Base-by-base conservation (phyloP, 192 early-diverging fungal genomes). In the Backusella circina region DNA sequence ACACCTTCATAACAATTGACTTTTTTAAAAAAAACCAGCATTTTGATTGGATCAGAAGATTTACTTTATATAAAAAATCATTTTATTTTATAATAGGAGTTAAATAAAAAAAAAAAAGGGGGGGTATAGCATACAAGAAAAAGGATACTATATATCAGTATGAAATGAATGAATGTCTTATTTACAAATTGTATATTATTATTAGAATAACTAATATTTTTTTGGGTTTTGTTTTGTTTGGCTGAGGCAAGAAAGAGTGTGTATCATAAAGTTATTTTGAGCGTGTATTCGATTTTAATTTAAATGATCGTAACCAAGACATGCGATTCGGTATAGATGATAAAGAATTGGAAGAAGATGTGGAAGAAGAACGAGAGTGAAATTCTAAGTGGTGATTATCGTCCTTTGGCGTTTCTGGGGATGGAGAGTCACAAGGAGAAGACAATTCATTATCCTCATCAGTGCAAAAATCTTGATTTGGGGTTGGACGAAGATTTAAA, bases 371-470 rank as follows among this genome's bases (percentile, higher is more conserved):
- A 61, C 23, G 54, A 26, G 54, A 28, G 26, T 61, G 21, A 61
- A 28, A 61, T 28, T 23, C 21, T 39, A 69, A 28, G 15, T 18
- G 54, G 9, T 61, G 54, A 61, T 39, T 23, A 47, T 41, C n/a
- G n/a, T n/a, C 26, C 6, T 65, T 61, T 61, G 54, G 54, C 10
- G 54, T 61, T 61, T 28, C 54, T 61, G 54, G 54, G 3, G 18
- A 5, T n/a, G 54, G 54, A 61, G 54, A 61, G 21, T 61, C 54
- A 61, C 54, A 61, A 61, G 54, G 21, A 61, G 54, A 61, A 26
- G 23, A 28, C 21, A 28, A 61, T 47, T 47, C 37, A 47, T 70
- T 38, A 16, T 70, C 69, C 41, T 70, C 69, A 30, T 69, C 67
- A 69, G 35, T 23, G 35, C 37, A 15, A 13, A 30, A 28, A 44